Percentiles rank a stretch among this genome's conserved stretches.
Evolutionary conservation across 768 basidiomycete species (phyloP).

Genomic region (Pholiota molesta): DNA sequence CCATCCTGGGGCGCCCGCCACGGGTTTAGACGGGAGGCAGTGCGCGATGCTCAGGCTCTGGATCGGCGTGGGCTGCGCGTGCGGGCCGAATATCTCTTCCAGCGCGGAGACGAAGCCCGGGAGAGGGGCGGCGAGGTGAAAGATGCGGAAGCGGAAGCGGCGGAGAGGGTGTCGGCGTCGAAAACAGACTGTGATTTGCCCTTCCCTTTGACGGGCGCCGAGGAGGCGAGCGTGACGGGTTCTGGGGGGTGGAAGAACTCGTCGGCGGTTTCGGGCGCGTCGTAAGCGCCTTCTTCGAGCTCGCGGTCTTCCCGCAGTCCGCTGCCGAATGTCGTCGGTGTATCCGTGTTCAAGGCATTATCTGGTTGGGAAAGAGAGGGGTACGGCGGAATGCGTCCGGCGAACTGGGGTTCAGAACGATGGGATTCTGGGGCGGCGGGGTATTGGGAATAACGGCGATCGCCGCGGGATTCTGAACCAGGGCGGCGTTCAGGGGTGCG

Average conservation of each 20-base stretch:
- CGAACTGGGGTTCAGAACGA: no score
- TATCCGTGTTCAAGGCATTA: no score
- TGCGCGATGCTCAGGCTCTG: conserved; percentile 63
- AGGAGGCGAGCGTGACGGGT: neutral
- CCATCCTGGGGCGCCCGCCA: conserved; percentile 24
- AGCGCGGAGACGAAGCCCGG: conserved; percentile 64
- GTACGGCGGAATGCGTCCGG: no score
- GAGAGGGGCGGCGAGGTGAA: conserved; percentile 75
- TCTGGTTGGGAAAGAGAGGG: no score
- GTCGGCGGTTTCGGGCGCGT: neutral
- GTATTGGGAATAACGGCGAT: no score
- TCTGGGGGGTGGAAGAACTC: conserved; percentile 1
- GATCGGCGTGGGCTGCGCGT: conserved; percentile 70
- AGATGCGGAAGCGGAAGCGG: conserved; percentile 28
- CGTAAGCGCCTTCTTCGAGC: neutral
- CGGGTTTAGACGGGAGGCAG: conserved; percentile 15
- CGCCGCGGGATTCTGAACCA: no score
- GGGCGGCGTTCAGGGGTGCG: no score
- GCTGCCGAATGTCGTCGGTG: neutral
- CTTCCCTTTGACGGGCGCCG: neutral
- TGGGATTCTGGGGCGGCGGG: no score
- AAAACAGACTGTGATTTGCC: neutral
- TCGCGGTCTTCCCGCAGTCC: neutral
- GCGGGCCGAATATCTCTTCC: conserved; percentile 55
- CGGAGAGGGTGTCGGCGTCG: conserved; percentile 27